phyloP scores from a whole-genome alignment of 805 yeast genomes.

The Priceomyces castillae region DNA sequence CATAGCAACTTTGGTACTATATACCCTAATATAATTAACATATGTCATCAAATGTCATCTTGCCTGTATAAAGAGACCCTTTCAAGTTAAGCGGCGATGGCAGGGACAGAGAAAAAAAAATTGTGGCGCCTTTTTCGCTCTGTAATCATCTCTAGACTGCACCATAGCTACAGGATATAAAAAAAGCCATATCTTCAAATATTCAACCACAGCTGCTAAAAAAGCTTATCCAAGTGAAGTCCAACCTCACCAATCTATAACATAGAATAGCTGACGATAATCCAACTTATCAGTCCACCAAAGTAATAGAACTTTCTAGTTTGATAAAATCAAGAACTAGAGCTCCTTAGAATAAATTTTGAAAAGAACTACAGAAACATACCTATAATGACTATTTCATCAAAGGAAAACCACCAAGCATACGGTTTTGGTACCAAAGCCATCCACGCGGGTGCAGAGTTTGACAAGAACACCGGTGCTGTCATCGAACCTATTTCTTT shows the following conservation, averaged over 20 bases:
- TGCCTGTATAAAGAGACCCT: background rate
- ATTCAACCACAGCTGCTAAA: background rate
- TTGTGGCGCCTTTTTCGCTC: background rate
- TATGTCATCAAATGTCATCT: background rate
- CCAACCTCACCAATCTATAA: constrained; percentile 13
- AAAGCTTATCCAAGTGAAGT: constrained; percentile 7
- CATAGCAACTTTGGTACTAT: no score
- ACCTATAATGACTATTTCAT: constrained; percentile 47
- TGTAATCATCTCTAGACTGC: background rate
- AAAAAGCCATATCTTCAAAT: background rate
- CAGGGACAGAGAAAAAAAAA: background rate
- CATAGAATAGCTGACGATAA: constrained; percentile 3
- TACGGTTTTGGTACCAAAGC: constrained; percentile 74
- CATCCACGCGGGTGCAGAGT: constrained; percentile 76
- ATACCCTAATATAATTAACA: background rate
- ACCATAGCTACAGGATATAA: background rate
- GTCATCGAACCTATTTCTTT: constrained; percentile 82
- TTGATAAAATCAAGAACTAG: no score
- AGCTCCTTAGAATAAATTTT: background rate
- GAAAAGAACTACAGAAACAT: constrained; percentile 1
- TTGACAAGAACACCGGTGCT: constrained; percentile 76
- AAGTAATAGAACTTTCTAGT: no score
- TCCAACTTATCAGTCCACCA: constrained; percentile 7
- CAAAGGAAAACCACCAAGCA: constrained; percentile 14
- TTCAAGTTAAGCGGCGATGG: background rate